Conservation (phyloP, 768 basidiomycete genomes). For the Russula abietina region DNA sequence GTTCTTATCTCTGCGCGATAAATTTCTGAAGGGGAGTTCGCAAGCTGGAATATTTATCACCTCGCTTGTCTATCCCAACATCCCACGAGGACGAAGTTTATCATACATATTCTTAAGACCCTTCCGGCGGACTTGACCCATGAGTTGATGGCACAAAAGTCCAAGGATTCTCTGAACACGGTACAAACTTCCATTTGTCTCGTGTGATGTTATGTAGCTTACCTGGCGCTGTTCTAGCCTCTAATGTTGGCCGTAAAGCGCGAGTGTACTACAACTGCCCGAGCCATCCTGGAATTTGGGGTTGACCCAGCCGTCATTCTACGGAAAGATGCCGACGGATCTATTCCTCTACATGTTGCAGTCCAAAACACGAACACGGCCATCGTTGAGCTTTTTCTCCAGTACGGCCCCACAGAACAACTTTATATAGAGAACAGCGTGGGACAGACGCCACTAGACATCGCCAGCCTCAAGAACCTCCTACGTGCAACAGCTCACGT, state of each 20-base stretch:
- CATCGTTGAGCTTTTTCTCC: constrained; percentile 38
- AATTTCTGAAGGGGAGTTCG: not conserved
- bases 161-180: constrained; percentile 42
- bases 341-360: constrained; percentile 48
- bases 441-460: constrained; percentile 31
- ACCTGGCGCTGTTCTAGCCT: constrained; percentile 35
- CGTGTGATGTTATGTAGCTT: not conserved
- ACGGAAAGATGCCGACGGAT: constrained; percentile 43
- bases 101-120: constrained; percentile 43
- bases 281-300: constrained; percentile 36
- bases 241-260: constrained; percentile 47
- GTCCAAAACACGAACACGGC: constrained; percentile 32
- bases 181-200: constrained; percentile 31
- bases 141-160: constrained; percentile 40
- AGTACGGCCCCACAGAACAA: constrained; percentile 35
- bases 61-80: constrained; percentile 34
- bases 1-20: not conserved
- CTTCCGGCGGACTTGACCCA: constrained; percentile 47
- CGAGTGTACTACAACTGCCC: constrained; percentile 30
- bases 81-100: constrained; percentile 26
- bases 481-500: not conserved
- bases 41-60: constrained; percentile 56
- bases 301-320: constrained; percentile 33
- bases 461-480: constrained; percentile 24
- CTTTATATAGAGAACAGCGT: constrained; percentile 44